Conservation (phyloP, 192 early-diverging fungal genomes). For the Coemansia sp. region DNA sequence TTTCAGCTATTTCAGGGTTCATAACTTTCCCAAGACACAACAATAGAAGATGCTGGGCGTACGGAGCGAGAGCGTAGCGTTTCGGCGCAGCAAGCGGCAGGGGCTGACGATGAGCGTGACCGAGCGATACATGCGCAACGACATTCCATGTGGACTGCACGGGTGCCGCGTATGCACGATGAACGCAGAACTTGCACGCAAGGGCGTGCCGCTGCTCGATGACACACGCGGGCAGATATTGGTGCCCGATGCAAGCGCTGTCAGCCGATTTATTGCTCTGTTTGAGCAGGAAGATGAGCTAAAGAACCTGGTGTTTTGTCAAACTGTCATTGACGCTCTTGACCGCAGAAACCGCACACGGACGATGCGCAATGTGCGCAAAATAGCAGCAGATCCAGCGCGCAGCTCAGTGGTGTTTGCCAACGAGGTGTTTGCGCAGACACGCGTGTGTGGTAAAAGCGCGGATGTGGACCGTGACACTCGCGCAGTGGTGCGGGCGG, state of each 20-base stretch:
- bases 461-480: conserved; percentile 50
- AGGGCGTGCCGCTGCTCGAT: conserved; percentile 31
- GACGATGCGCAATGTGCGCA: conserved; percentile 63
- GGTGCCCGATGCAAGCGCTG: conserved; percentile 40
- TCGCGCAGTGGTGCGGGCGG: conserved; percentile 57
- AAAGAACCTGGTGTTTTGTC: conserved; percentile 65
- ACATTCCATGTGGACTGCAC: conserved; percentile 34
- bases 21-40: not conserved
- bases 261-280: conserved; percentile 68
- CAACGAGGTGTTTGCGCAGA: conserved; percentile 64
- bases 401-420: conserved; percentile 64
- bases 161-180: conserved; percentile 23
- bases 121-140: conserved; percentile 40
- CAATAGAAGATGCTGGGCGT: conserved; percentile 14
- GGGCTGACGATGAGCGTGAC: conserved; percentile 45
- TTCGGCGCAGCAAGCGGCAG: conserved; percentile 50
- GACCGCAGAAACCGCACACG: conserved; percentile 62
- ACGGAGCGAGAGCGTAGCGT: conserved; percentile 38
- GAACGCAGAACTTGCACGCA: conserved; percentile 15
- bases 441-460: conserved; percentile 22
- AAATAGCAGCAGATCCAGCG: conserved; percentile 58
- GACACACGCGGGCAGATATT: conserved; percentile 2
- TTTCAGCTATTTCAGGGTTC: not conserved
- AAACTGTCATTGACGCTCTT: conserved; percentile 62
- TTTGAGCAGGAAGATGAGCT: conserved; percentile 63